Conservation (phyloP, 2,329 filamentous ascomycete species). For the Scopulariopsis brevicaulis region DNA sequence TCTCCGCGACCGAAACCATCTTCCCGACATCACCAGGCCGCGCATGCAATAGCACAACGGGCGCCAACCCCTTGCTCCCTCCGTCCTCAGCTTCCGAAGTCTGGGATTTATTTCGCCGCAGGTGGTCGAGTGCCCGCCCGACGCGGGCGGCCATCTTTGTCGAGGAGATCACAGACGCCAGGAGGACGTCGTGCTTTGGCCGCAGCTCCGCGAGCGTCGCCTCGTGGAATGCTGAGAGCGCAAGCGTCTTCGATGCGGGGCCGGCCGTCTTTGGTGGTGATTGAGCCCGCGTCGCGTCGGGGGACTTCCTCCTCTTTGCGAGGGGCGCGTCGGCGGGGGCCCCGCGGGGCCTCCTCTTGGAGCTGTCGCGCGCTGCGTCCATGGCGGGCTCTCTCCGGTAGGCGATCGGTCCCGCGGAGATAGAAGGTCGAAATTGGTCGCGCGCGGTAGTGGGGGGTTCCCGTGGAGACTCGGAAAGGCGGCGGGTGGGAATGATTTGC, state of each 20-base stretch:
- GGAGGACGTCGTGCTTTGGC: conserved; percentile 34
- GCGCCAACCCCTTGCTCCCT: conserved; percentile 10
- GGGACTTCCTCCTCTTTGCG: neutral
- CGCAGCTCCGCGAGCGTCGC: conserved; percentile 29
- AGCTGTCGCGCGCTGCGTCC: neutral
- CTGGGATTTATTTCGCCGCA: conserved; percentile 18
- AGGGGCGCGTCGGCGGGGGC: neutral
- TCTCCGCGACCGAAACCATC: conserved; percentile 57
- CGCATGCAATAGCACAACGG: conserved; percentile 37
- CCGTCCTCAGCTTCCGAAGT: conserved; percentile 5
- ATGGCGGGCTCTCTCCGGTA: neutral
- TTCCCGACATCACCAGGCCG: conserved; percentile 45
- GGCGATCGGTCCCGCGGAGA: conserved; percentile 7
- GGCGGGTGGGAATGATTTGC: neutral
- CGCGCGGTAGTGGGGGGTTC: neutral
- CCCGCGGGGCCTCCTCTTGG: neutral
- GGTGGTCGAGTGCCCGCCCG: conserved; percentile 28
- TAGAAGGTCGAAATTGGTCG: neutral
- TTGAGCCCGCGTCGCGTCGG: neutral
- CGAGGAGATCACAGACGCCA: conserved; percentile 46
- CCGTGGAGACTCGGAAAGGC: neutral
- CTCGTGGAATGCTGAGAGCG: conserved; percentile 25
- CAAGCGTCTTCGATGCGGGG: neutral
- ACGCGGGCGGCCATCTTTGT: conserved; percentile 47
- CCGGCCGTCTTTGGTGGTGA: neutral